These are phyloP conservation scores for Hyphodiscus sp. DNA, from an alignment of 2,329 filamentous ascomycete species.

Conservation along the genomic window DNA sequence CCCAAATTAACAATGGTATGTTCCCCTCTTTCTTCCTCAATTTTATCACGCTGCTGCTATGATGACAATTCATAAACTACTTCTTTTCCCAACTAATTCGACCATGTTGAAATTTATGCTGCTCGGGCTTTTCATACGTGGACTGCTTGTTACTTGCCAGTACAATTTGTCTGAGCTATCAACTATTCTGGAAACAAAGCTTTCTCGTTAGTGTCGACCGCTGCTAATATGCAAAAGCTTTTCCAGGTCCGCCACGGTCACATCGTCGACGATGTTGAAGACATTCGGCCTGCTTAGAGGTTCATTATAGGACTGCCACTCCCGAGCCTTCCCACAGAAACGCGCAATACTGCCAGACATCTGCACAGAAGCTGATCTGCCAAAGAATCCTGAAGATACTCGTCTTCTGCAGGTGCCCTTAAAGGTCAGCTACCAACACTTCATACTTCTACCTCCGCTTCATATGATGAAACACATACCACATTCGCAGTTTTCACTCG, in stretches of 20 bases:
- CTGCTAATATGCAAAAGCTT: constrained; percentile 12
- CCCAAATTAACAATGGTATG: constrained; percentile 12
- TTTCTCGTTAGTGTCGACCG: not conserved
- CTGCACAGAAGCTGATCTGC: too few species aligned
- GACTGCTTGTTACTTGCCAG: constrained; percentile 83
- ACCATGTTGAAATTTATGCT: constrained; percentile 72
- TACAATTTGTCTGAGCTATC: constrained; percentile 67
- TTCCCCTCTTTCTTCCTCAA: constrained; percentile 3
- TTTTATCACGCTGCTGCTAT: constrained; percentile 36
- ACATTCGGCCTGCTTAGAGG: too few species aligned
- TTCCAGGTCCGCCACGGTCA: not conserved
- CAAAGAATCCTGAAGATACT: not conserved
- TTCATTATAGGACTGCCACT: too few species aligned
- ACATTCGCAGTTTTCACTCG: constrained; percentile 89
- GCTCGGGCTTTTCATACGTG: constrained; percentile 54
- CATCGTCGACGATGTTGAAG: too few species aligned
- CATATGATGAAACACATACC: constrained; percentile 68
- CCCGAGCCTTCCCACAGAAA: too few species aligned
- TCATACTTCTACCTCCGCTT: constrained; percentile 9
- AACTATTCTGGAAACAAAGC: constrained; percentile 1
- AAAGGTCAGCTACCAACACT: constrained; percentile 12
- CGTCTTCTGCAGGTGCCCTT: not conserved
- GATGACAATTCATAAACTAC: constrained; percentile 58
- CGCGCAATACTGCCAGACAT: too few species aligned
- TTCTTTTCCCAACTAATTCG: constrained; percentile 89